Base-by-base conservation (phyloP, 202 grass and related monocot species). In the Schoenoplectus tabernaemontani region DNA sequence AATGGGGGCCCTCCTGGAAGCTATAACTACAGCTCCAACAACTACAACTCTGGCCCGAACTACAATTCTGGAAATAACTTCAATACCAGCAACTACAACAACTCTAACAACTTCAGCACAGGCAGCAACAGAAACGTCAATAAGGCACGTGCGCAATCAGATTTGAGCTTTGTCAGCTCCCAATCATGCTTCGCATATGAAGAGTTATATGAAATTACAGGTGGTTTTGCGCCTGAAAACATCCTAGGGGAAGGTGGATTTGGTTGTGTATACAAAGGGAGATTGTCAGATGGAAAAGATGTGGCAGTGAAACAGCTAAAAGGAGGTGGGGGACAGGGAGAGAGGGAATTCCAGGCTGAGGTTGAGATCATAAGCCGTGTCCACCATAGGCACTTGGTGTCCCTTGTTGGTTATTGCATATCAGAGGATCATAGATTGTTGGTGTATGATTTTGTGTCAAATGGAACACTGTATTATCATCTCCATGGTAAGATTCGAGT, bases 301-400 rank as follows among this genome's bases (percentile, higher is more conserved):
- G 95, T 97, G 1, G 95, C 95, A 0, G 91, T 97, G 67, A 97
- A 97, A 83, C 87, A 92, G 87, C 89, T 97, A 76, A 97, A 92
- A 87, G 85, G 77, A 62, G 95, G 89, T 5, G 89, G 95, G 20
- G 89, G 95, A 33, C 95, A 97, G 83, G 95, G 95, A 0, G 95
- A 94, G 82, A 84, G 95, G 11, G 95, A 97, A 83, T 97, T 97
- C 86, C 90, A 94, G 86, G 89, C 95, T 23, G 89, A 98, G 89
- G 95, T 80, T 0, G 92, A 95, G 87, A 96, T 96, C 82, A 96
- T 96, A 84, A 96, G 88, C 77, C 70, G 93, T 12, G 86, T 96
- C 7, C 93, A 96, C 84, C 93, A 96, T 63, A 83, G 85, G 22
- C 93, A 96, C 81, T 86, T 96, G 57, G 90, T 96, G 23, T 91